These are phyloP conservation scores for Cladophialophora exuberans DNA, from an alignment of 2,329 filamentous ascomycete genomes.

Conservation along the genomic window DNA sequence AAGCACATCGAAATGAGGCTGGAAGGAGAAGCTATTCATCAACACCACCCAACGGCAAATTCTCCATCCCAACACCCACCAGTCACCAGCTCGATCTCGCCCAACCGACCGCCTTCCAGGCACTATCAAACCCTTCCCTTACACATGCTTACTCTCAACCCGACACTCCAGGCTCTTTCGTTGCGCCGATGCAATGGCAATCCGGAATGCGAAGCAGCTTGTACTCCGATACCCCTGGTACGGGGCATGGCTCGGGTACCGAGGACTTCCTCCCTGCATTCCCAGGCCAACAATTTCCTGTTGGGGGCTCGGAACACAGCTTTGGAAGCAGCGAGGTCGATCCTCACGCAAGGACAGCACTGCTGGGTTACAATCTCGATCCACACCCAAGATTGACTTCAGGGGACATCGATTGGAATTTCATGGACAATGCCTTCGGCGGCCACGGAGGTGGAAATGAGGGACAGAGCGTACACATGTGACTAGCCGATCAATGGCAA, in stretches of 20 bases:
- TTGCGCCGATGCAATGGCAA: conserved; percentile 22
- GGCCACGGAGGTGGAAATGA: too few species aligned
- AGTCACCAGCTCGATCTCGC: conserved; percentile 27
- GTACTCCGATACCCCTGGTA: conserved; percentile 15
- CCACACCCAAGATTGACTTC: conserved; percentile 32
- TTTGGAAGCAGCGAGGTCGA: conserved; percentile 32
- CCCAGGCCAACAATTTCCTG: conserved; percentile 34
- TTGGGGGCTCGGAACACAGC: conserved; percentile 33
- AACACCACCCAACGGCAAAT: conserved; percentile 21
- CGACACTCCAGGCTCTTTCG: conserved; percentile 19
- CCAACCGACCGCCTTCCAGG: conserved; percentile 30
- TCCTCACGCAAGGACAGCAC: conserved; percentile 28
- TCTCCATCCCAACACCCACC: conserved; percentile 25
- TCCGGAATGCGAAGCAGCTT: conserved; percentile 22
- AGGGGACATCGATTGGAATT: conserved; percentile 31
- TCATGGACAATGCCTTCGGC: conserved; percentile 27
- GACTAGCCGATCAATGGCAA: conserved; percentile 5
- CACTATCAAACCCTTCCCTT: conserved; percentile 26
- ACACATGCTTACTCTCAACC: conserved; percentile 23
- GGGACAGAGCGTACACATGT: conserved; percentile 20
- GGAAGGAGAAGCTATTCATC: conserved; percentile 22
- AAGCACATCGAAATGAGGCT: conserved; percentile 8
- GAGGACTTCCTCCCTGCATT: conserved; percentile 35
- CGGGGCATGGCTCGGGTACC: conserved; percentile 1
- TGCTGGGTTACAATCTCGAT: conserved; percentile 35